Evolutionary conservation across 306 rosid genomes (phyloP), one percentile per base, ranked within the genome.

Genomic region (Malus sylvestris): DNA sequence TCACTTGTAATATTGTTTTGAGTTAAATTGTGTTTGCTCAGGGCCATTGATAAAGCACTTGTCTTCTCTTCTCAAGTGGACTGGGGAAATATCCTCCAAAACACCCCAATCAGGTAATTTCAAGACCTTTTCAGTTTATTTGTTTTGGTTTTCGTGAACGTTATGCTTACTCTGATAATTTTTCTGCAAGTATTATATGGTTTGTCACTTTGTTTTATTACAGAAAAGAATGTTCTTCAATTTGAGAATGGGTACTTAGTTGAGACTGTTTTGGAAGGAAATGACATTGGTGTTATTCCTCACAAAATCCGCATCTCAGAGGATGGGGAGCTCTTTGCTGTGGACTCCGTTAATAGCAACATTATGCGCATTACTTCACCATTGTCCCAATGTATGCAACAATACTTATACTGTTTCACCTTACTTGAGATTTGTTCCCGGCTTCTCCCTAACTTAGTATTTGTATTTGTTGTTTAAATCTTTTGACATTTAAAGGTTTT

Each of bases 241-340:
- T 95, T 90, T 82, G 97, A 95, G 92, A 80, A 86, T 88, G 99
- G 99, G 76, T 92, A 95, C 81, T 85, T 92, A 29, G 99, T 95
- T 78, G 99, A 95, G 87, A 92, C 99, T 72, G 95, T 92, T 77
- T 89, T 83, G 53, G 96, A 92, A 82, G 97, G 99, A 78, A 89
- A 88, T 73, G 92, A 81, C 51, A 95, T 95, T 66, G 97, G 98
- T 81, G 91, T 91, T 25, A 52, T 89, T 65, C 98, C 97, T 86
- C 77, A 91, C 84, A 84, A 88, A 83, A 92, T 95, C 64, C 93
- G 86, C 1, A 89, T 92, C 58, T 88, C 93, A 5, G 96, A 90
- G 79, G 99, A 95, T 76, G 97, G 91, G 3, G 99, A 95, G 81
- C 92, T 92, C 79, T 95, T 85, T 82, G 96, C 91, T 2, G 91